Evolutionary conservation across 2,329 filamentous ascomycete species (phyloP), one percentile per base, ranked within the genome.

Genomic region (Myriosclerotinia curreyana): DNA sequence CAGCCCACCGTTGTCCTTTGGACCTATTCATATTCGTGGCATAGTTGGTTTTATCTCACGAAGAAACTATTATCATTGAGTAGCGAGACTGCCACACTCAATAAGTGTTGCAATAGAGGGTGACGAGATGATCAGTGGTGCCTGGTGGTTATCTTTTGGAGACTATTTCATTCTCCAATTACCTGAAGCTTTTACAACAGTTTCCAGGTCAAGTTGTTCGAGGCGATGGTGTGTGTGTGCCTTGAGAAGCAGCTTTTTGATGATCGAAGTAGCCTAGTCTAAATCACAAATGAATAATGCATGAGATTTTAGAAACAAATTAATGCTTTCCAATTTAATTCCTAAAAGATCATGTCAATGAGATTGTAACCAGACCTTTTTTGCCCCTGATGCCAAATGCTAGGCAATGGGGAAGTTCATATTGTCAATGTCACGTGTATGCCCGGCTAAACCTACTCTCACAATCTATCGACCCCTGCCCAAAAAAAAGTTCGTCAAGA

Each of bases 271-370:
- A 73, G 65, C 68, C 65, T 72, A 73, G 53, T 63, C 70, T 67
- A 67, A 68, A 66, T 67, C 67, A 68, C 67, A 70, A 69, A 72
- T 69, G 69, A 71, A 72, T 69, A 72, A 73, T 71, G 67, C 68
- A 70, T 72, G 69, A 72, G 66, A 71, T 70, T 71, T 56, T 67
- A 68, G 66, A 54, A 60, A 64, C 50, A 42, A 36, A 38, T 12
- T 2, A 36, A 48, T 17, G 17, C 15, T 25, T 48, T 11, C 15
- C 12, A 36, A 36, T 17, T 17, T 1, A 7, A n/a, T 20, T 12
- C 28, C 28, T 22, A 46, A 12, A 22, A 5, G 3, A 40, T 3
- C 46, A 49, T 15, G 22, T 8, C 46, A 17, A 28, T 25, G 12
- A 49, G 12, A 28, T 6, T 14, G 12, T n/a, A 14, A 14, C 25